Evolutionary conservation across 176 grass and related monocot genomes (phyloP).

Genomic region (maize (Zea mays)): DNA sequence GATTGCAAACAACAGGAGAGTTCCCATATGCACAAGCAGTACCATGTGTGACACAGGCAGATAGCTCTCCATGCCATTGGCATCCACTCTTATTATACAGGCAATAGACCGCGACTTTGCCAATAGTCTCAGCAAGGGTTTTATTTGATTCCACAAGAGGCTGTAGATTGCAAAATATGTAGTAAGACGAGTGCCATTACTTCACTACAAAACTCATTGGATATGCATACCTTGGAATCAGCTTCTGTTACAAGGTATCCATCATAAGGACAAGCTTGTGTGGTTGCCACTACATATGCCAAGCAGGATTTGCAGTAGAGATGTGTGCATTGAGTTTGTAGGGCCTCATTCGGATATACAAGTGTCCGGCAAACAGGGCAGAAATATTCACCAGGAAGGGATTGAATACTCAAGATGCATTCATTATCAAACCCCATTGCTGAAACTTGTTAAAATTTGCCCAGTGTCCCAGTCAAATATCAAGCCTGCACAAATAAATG

Average conservation of each 20-base stretch:
- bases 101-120: conserved; percentile 77
- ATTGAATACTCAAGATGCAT: conserved; percentile 84
- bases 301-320: conserved; percentile 99
- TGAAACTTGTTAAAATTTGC: conserved; percentile 1
- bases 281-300: conserved; percentile 79
- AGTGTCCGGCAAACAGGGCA: conserved; percentile 98
- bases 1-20: conserved; percentile 90
- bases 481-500: conserved; percentile 39
- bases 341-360: conserved; percentile 78
- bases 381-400: conserved; percentile 98
- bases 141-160: conserved; percentile 78
- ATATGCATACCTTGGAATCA: conserved; percentile 77
- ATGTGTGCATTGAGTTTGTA: conserved; percentile 96
- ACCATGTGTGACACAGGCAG: conserved; percentile 78
- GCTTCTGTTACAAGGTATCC: conserved; percentile 95
- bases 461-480: conserved; percentile 12
- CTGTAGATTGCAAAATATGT: conserved; percentile 52
- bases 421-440: conserved; percentile 96
- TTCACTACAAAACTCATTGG: not conserved
- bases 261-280: conserved; percentile 95
- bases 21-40: conserved; percentile 75
- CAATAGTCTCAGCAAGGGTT: conserved; percentile 71
- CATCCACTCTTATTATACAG: conserved; percentile 91
- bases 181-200: not conserved
- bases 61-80: conserved; percentile 87